phyloP scores from a whole-genome alignment of 2,329 filamentous ascomycete genomes.

The Rhinocladiella mackenziei region DNA sequence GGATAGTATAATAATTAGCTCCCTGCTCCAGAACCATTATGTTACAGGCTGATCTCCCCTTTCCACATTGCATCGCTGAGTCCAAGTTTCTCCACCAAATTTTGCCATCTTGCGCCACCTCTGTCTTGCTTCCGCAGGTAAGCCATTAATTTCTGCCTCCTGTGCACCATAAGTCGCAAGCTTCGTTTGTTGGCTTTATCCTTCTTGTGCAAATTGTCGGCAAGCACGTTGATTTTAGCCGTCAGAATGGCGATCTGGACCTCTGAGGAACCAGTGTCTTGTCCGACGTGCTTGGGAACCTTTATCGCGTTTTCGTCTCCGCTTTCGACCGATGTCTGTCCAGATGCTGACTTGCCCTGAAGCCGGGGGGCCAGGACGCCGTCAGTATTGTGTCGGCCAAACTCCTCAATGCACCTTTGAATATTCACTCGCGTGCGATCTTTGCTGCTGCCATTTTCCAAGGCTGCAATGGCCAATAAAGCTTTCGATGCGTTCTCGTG shows the following conservation, averaged over 20 bases:
- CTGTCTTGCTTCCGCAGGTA: slow-evolving; percentile 88
- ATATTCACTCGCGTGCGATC: slow-evolving; percentile 80
- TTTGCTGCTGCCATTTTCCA: slow-evolving; percentile 72
- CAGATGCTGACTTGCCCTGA: slow-evolving; percentile 32
- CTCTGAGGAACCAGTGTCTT: slow-evolving; percentile 90
- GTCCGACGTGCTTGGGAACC: slow-evolving; percentile 63
- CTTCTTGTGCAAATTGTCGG: slow-evolving; percentile 66
- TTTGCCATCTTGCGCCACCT: slow-evolving; percentile 83
- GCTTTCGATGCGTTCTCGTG: slow-evolving; percentile 70
- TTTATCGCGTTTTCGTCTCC: slow-evolving; percentile 7
- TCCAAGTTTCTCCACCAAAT: slow-evolving; percentile 78
- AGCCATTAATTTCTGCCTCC: slow-evolving; percentile 77
- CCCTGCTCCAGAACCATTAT: slow-evolving; percentile 6
- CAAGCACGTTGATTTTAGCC: slow-evolving; percentile 81
- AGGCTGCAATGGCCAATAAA: slow-evolving; percentile 70
- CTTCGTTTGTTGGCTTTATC: slow-evolving; percentile 96
- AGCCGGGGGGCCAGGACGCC: slow-evolving; percentile 59
- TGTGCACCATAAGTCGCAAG: slow-evolving; percentile 77
- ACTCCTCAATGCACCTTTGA: slow-evolving; percentile 75
- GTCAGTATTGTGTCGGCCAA: slow-evolving; percentile 90
- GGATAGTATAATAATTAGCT: slow-evolving; percentile 19
- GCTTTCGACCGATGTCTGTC: neutral
- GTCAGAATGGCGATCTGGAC: slow-evolving; percentile 97
- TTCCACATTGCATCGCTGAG: slow-evolving; percentile 85
- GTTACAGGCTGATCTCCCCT: slow-evolving; percentile 74